Conservation (phyloP, 2,329 filamentous ascomycete genomes). For the Macrophomina phaseolina region DNA sequence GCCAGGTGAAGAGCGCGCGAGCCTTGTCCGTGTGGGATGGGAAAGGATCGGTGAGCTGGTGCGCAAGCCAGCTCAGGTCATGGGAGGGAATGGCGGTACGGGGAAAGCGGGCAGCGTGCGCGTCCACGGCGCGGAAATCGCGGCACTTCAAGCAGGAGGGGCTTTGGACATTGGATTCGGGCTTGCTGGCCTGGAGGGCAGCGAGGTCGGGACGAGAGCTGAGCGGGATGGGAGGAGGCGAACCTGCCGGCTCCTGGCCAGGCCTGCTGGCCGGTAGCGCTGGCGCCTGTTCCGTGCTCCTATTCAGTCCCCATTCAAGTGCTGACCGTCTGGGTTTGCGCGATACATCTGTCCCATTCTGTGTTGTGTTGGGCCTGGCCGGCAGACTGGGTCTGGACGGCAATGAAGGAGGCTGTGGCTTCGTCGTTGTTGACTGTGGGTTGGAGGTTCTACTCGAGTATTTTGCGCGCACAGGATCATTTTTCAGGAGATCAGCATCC, state of each 20-base stretch:
- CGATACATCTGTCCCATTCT: conserved; percentile 30
- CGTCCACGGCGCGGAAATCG: conserved; percentile 84
- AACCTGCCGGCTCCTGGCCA: conserved; percentile 18
- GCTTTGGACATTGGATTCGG: conserved; percentile 36
- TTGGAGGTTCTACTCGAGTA: conserved; percentile 8
- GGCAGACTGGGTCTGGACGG: conserved; percentile 39
- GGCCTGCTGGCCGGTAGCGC: conserved; percentile 33
- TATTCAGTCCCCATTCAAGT: conserved; percentile 54
- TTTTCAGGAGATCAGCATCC: conserved; percentile 44
- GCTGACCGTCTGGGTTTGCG: conserved; percentile 51
- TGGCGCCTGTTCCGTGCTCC: conserved; percentile 40
- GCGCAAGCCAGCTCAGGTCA: conserved; percentile 75
- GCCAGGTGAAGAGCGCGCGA: conserved; percentile 90
- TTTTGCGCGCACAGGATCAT: conserved; percentile 27
- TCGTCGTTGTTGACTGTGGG: conserved; percentile 22
- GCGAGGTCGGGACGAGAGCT: conserved; percentile 64
- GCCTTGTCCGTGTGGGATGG: conserved; percentile 87
- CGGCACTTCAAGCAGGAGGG: conserved; percentile 75
- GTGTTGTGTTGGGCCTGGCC: conserved; percentile 31
- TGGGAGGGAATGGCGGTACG: conserved; percentile 71
- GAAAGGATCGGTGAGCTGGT: conserved; percentile 79
- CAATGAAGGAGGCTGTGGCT: conserved; percentile 31
- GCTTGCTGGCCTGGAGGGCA: conserved; percentile 56
- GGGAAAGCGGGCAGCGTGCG: conserved; percentile 78
- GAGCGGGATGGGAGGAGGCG: conserved; percentile 59